Conservation (phyloP, 2,329 filamentous ascomycete species). For the Claviceps sp. region DNA sequence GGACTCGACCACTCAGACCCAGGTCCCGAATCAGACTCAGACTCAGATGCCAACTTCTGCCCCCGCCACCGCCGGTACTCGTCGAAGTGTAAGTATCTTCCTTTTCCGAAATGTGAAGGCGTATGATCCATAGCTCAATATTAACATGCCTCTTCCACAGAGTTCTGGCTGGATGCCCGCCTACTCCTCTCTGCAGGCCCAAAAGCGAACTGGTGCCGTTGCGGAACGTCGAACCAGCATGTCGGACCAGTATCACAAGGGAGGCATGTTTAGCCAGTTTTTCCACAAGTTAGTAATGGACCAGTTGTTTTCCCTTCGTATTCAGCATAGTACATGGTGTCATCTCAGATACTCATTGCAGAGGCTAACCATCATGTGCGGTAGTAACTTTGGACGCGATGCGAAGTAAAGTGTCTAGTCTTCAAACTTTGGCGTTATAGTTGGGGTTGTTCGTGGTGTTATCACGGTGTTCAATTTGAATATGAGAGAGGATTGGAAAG, state of each 20-base stretch:
- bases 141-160: constrained; percentile 10
- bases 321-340: no score
- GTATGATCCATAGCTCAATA: no score
- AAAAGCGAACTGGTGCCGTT: constrained; percentile 35
- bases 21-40: no score
- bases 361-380: background rate
- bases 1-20: background rate
- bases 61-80: constrained; percentile 10
- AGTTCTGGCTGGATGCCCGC: constrained; percentile 32
- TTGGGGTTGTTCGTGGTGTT: no score
- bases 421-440: background rate
- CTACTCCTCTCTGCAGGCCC: constrained; percentile 37
- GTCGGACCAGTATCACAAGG: constrained; percentile 35
- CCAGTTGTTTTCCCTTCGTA: background rate
- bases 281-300: constrained; percentile 38
- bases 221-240: constrained; percentile 39
- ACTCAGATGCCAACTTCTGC: background rate
- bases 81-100: constrained; percentile 16
- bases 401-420: constrained; percentile 8
- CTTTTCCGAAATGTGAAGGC: no score
- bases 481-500: no score
- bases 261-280: constrained; percentile 39
- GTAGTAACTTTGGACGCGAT: constrained; percentile 22
- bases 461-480: no score
- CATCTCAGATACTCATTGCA: background rate